A percentile compares a stretch with the other conserved stretches of the same genome.
These are phyloP conservation scores for Trichoderma guizhouense DNA, from an alignment of 2,329 filamentous ascomycete genomes.

Conservation along the genomic window DNA sequence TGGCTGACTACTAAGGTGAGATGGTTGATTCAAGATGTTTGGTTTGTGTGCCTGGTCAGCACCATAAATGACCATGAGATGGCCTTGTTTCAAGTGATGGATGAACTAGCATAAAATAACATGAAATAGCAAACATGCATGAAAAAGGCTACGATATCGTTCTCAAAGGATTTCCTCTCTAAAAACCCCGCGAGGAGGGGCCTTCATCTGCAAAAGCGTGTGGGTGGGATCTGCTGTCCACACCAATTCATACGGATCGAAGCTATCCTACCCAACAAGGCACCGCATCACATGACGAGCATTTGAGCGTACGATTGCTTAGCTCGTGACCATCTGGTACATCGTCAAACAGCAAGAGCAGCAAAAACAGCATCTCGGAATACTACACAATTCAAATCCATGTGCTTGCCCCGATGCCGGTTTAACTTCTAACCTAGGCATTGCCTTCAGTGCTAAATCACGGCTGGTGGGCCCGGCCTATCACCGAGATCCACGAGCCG, in stretches of 20 bases:
- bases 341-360: background rate
- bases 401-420: background rate
- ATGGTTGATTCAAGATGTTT: background rate
- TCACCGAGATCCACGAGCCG: slow-evolving; percentile 14
- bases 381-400: background rate
- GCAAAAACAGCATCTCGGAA: background rate
- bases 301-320: background rate
- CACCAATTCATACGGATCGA: background rate
- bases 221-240: background rate
- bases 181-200: slow-evolving; percentile 9
- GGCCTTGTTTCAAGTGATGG: background rate
- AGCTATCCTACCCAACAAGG: background rate
- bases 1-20: background rate
- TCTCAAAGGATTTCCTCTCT: background rate
- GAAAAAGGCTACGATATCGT: background rate
- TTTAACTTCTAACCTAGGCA: background rate
- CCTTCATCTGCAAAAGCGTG: background rate
- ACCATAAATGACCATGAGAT: background rate
- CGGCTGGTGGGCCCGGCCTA: slow-evolving; percentile 6
- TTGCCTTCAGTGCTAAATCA: background rate
- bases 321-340: background rate
- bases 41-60: background rate
- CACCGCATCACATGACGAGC: slow-evolving; percentile 4
- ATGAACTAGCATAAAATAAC: background rate
- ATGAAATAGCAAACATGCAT: background rate